Base-by-base conservation (phyloP, 139 green algal species). In the Gonium pectorale region DNA sequence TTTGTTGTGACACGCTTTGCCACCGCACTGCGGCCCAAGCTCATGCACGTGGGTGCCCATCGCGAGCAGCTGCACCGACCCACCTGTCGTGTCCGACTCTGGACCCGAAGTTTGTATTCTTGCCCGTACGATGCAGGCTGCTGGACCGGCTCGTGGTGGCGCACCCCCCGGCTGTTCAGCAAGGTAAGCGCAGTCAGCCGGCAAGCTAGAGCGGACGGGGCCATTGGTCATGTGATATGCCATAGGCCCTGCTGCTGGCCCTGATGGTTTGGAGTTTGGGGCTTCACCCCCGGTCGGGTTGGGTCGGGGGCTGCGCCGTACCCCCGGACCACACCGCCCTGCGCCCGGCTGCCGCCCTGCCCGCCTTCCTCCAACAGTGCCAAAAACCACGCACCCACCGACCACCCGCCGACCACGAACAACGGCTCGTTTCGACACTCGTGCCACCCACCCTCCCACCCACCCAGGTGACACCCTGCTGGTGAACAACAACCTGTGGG, bases 401-500 rank as follows among this genome's bases (percentile, higher is more conserved):
- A 26, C 49, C 49, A 13, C 17, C 49, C 17, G 17, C 49, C 17
- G 13, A 13, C 49, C 49, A 56, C 49, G 13, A 17, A 13, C 49
- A n/a, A n/a, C 49, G 49, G 13, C 49, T 56, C 49, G 13, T 13
- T 56, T 56, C 49, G 13, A 56, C 17, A 17, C 31, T 41, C 24
- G 19, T 3, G 37, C 17, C 64, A 17, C 64, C 0, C 64, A 17
- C 21, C 11, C 19, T 6, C 41, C 35, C 37, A 6, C 64, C 15
- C 64, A 3, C 11, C 19, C 70, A 80, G 72, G 35, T 1, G 74
- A 51, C 5, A 40, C 22, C 29, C 60, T 83, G n/a, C 5, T 64
- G 60, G 41, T 62, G 54, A 84, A 84, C 63, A 31, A n/a, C 24
- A 54, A 73, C 78, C 78, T 84, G 31, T 84, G 78, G 78, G 64